A percentile compares a stretch with the other conserved stretches of the same genome.
These are phyloP conservation scores for Termitomyces eurrhizus DNA, from an alignment of 768 basidiomycete genomes.

Conservation along the genomic window DNA sequence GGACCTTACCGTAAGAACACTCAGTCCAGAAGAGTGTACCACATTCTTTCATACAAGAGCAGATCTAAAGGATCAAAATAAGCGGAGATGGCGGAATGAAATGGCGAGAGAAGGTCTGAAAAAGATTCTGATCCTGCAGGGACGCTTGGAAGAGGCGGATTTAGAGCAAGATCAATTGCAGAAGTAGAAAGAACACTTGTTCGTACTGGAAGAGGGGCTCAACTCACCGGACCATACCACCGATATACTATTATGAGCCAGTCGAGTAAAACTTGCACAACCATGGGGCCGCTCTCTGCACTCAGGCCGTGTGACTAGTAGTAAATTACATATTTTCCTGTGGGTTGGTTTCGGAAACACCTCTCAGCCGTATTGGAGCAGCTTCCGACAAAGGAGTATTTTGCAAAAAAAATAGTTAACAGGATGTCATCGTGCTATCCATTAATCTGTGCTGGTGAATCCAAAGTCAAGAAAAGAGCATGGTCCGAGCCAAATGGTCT, in stretches of 20 bases:
- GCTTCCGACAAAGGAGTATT: too few species aligned
- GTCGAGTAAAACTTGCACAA: too few species aligned
- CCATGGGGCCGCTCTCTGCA: not conserved
- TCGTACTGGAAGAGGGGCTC: too few species aligned
- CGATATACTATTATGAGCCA: not conserved
- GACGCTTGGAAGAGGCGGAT: not conserved
- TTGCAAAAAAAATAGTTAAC: too few species aligned
- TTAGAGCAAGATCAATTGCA: not conserved
- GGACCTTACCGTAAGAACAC: not conserved
- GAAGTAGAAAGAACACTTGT: not conserved
- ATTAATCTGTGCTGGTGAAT: too few species aligned
- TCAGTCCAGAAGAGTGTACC: not conserved
- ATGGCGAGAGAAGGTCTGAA: too few species aligned
- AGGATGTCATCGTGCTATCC: not conserved
- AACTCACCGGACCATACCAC: not conserved
- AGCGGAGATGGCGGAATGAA: not conserved
- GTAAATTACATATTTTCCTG: too few species aligned
- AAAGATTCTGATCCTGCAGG: not conserved
- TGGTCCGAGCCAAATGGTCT: not conserved
- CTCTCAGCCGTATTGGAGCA: too few species aligned
- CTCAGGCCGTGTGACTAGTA: not conserved
- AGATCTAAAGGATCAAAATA: not conserved
- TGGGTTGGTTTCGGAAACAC: too few species aligned
- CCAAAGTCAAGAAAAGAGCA: not conserved
- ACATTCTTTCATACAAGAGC: not conserved